phyloP scores from a whole-genome alignment of 2,329 filamentous ascomycete genomes.

The Microcera coccophila region DNA sequence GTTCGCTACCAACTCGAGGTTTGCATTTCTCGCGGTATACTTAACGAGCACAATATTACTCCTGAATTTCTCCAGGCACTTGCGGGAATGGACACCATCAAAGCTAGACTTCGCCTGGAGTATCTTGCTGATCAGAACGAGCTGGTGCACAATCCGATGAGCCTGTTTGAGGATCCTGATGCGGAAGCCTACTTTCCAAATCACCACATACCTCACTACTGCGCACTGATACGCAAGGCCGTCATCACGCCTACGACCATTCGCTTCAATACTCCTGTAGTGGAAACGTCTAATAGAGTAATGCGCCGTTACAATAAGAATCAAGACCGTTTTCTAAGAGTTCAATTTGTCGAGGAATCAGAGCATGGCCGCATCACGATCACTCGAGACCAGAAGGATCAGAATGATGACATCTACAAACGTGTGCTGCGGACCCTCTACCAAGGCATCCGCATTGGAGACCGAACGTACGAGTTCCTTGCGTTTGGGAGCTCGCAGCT shows the following conservation, averaged over 20 bases:
- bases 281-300: slow-evolving; percentile 86
- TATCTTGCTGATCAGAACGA: slow-evolving; percentile 64
- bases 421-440: slow-evolving; percentile 67
- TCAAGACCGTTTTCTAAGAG: slow-evolving; percentile 77
- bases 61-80: slow-evolving; percentile 64
- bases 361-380: slow-evolving; percentile 52
- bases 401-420: slow-evolving; percentile 68
- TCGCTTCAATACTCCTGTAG: slow-evolving; percentile 68
- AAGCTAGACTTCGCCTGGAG: slow-evolving; percentile 67
- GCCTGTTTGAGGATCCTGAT: slow-evolving; percentile 59
- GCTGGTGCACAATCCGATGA: slow-evolving; percentile 65
- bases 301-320: slow-evolving; percentile 66
- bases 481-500: slow-evolving; percentile 96
- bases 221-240: slow-evolving; percentile 69
- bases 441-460: slow-evolving; percentile 79
- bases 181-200: slow-evolving; percentile 45
- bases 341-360: slow-evolving; percentile 85
- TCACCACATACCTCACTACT: slow-evolving; percentile 64
- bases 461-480: slow-evolving; percentile 80
- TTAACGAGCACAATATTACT: slow-evolving; percentile 73
- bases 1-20: slow-evolving; percentile 90
- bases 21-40: slow-evolving; percentile 73
- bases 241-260: slow-evolving; percentile 81
- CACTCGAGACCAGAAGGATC: slow-evolving; percentile 56
- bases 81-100: slow-evolving; percentile 37